Conservation (phyloP, 257 asterid species). For the Gentiana straminea region DNA sequence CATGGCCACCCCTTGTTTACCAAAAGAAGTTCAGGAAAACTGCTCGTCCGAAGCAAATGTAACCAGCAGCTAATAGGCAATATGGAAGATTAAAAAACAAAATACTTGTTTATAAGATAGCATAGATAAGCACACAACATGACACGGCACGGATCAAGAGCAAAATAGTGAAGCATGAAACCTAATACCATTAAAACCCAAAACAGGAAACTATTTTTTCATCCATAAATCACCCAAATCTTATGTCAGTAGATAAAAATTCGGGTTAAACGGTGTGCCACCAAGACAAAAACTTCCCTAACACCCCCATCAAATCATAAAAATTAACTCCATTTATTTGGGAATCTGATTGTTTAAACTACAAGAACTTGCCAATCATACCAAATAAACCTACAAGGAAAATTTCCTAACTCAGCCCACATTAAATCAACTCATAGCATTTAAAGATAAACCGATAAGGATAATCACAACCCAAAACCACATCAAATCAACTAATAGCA, state of each 20-base stretch:
- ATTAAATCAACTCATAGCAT: too few relatives aligned
- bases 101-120: not conserved
- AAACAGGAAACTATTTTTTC: not conserved
- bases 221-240: not conserved
- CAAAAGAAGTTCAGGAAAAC: not conserved
- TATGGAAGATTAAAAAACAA: not conserved
- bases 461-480: not conserved
- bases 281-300: too few relatives aligned
- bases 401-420: too few relatives aligned
- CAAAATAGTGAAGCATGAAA: too few relatives aligned
- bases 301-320: too few relatives aligned
- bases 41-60: not conserved
- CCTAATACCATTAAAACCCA: not conserved
- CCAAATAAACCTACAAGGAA: too few relatives aligned
- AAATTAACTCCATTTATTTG: too few relatives aligned
- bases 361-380: too few relatives aligned
- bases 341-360: too few relatives aligned
- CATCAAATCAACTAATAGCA: not conserved
- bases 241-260: too few relatives aligned
- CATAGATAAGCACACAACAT: not conserved
- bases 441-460: too few relatives aligned
- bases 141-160: not conserved
- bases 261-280: too few relatives aligned
- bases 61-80: not conserved
- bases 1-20: not conserved